phyloP scores from a whole-genome alignment of 331 rosid species.

The Rhamnella rubrinervis region DNA sequence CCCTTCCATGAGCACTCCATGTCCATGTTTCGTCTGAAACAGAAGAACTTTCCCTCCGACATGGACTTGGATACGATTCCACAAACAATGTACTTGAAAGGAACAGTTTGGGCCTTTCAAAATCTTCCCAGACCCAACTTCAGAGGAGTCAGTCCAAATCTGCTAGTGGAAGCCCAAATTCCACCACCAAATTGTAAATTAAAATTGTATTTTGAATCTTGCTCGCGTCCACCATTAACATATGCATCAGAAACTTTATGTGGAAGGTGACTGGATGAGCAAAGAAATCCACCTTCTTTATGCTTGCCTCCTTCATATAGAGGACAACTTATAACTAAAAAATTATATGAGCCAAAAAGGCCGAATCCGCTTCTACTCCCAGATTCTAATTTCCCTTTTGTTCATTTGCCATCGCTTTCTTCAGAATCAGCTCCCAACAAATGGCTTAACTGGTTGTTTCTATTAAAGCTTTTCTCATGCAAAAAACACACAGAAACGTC shows the following conservation, averaged over 20 bases:
- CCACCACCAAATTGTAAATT: too few species aligned
- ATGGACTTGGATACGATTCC: too few species aligned
- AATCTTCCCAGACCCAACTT: not conserved
- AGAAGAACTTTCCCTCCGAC: too few species aligned
- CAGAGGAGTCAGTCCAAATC: too few species aligned
- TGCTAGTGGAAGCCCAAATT: too few species aligned
- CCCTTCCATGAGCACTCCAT: conserved; percentile 95
- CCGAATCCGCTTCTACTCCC: not conserved
- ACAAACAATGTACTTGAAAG: too few species aligned
- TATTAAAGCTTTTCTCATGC: not conserved
- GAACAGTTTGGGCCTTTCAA: not conserved
- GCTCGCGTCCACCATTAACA: too few species aligned
- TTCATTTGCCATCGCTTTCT: conserved; percentile 15
- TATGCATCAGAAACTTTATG: not conserved
- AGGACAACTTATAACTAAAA: not conserved
- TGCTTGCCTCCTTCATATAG: not conserved
- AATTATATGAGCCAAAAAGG: not conserved
- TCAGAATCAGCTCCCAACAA: not conserved
- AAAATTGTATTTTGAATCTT: too few species aligned
- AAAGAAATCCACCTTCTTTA: not conserved
- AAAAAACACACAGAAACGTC: not conserved
- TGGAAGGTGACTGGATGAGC: conserved; percentile 17
- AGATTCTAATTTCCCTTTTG: conserved; percentile 10
- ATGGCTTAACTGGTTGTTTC: not conserved
- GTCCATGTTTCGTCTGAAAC: not conserved